Evolutionary conservation across 2,329 filamentous ascomycete species (phyloP), one percentile per base, ranked within the genome.

Genomic region (Stagonosporopsis vannaccii): DNA sequence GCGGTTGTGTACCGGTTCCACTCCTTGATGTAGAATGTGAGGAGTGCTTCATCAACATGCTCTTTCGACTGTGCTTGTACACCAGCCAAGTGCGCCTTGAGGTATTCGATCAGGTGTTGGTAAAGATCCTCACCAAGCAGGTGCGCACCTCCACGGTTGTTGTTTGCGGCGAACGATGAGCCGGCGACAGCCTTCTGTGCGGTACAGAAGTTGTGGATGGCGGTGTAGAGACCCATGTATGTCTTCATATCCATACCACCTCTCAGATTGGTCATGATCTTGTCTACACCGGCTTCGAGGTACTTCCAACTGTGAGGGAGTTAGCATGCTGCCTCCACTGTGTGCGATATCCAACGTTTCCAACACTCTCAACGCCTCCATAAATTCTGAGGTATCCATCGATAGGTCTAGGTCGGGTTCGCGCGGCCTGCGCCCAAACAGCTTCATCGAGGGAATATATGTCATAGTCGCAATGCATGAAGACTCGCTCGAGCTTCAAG

Each of bases 191-290:
- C 92, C 76, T 98, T 98, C 77, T 98, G 95, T 22, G 95, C 97
- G 53, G 95, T 99, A 77, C 95, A 99, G 78, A 99, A 99, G 81
- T 99, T 97, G 80, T 99, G 95, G 45, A 99, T 95, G 59, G 93
- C 92, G 49, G 94, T 97, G 79, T 98, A 98, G 58, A 97, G 87
- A 53, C 91, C 92, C 94, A 98, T 97, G 79, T 98, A 98, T 83
- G 91, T 94, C 68, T 90, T 87, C 88, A 98, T 92, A 72, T 97
- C 93, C 79, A 99, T 90, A 59, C 95, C 95, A 64, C 92, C 90
- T 70, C 94, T 90, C 25, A 98, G 84, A 72, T 96, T 90, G 67
- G 87, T 86, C 94, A 99, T 98, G 72, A 99, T 96, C 75, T 89
- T 91, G 63, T 92, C 87, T 66, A 99, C 92, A 62, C 94, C 93